These are phyloP conservation scores for Rubus parviflorus DNA, from an alignment of 306 rosid genomes.

Conservation along the genomic window DNA sequence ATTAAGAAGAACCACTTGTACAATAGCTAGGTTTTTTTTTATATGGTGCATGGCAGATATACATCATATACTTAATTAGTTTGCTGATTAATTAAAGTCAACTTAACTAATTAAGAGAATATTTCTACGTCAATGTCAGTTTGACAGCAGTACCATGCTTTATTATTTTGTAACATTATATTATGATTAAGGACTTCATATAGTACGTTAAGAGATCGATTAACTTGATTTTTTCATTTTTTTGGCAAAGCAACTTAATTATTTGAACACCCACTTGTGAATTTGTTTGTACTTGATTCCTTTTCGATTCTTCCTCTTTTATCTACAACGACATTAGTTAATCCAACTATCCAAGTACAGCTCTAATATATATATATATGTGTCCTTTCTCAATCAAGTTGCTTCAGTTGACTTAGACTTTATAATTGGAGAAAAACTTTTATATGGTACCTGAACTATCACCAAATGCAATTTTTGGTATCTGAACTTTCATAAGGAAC, in stretches of 20 bases:
- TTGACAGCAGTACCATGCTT: not conserved
- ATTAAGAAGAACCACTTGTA: not conserved
- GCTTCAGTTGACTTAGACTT: not conserved
- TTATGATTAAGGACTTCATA: too few relatives aligned
- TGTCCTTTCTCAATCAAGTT: not conserved
- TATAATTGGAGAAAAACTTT: too few relatives aligned
- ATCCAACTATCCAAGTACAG: not conserved
- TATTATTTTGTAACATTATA: not conserved
- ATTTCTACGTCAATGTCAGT: not conserved
- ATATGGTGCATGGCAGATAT: too few relatives aligned
- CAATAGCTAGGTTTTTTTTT: not conserved
- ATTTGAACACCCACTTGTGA: not conserved
- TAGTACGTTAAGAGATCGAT: too few relatives aligned
- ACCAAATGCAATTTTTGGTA: too few relatives aligned
- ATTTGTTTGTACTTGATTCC: not conserved
- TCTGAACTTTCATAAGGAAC: too few relatives aligned
- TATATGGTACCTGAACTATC: too few relatives aligned
- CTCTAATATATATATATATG: not conserved
- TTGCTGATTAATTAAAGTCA: not conserved
- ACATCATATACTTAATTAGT: not conserved
- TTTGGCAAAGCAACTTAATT: too few relatives aligned
- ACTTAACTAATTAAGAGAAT: not conserved
- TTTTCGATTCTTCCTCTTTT: not conserved
- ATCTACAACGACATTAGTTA: not conserved
- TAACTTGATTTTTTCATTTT: too few relatives aligned